Conservation (phyloP, 805 yeast species). For the Sungouiella thailandica region DNA sequence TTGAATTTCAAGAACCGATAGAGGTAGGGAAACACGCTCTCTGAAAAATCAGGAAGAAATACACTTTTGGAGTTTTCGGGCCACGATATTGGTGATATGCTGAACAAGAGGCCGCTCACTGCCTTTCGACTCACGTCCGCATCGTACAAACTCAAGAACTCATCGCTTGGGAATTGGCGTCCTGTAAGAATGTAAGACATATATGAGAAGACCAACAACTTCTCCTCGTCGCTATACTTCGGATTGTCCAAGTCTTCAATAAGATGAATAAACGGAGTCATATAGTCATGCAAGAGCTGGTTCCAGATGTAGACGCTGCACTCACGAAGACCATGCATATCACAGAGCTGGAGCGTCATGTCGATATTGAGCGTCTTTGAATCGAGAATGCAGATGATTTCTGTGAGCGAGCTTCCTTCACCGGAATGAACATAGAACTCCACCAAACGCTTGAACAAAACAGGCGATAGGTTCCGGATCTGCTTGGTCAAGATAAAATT, state of each 20-base stretch:
- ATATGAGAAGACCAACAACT: slow-evolving; percentile 45
- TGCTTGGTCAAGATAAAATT: slow-evolving; percentile 44
- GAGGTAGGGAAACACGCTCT: slow-evolving; percentile 59
- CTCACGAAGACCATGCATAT: slow-evolving; percentile 51
- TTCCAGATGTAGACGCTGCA: slow-evolving; percentile 71
- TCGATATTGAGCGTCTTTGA: slow-evolving; percentile 71
- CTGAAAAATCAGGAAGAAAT: background rate
- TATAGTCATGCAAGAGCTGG: slow-evolving; percentile 60
- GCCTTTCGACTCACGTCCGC: slow-evolving; percentile 7
- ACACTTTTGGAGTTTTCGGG: slow-evolving; percentile 20
- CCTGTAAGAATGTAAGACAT: slow-evolving; percentile 70
- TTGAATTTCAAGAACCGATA: slow-evolving; percentile 49
- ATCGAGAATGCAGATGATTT: slow-evolving; percentile 65
- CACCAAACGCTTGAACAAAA: slow-evolving; percentile 58
- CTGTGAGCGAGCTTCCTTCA: slow-evolving; percentile 52
- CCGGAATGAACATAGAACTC: slow-evolving; percentile 37
- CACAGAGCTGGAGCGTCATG: slow-evolving; percentile 60
- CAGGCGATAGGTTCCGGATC: slow-evolving; percentile 54
- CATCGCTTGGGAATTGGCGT: slow-evolving; percentile 73
- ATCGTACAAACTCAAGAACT: slow-evolving; percentile 30
- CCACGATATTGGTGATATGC: slow-evolving; percentile 45
- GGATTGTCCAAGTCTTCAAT: slow-evolving; percentile 13
- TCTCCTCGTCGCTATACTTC: slow-evolving; percentile 2
- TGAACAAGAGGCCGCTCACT: slow-evolving; percentile 18
- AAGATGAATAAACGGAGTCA: slow-evolving; percentile 65